Base-by-base conservation (phyloP, 2,329 filamentous ascomycete genomes). In the Alternaria solani region DNA sequence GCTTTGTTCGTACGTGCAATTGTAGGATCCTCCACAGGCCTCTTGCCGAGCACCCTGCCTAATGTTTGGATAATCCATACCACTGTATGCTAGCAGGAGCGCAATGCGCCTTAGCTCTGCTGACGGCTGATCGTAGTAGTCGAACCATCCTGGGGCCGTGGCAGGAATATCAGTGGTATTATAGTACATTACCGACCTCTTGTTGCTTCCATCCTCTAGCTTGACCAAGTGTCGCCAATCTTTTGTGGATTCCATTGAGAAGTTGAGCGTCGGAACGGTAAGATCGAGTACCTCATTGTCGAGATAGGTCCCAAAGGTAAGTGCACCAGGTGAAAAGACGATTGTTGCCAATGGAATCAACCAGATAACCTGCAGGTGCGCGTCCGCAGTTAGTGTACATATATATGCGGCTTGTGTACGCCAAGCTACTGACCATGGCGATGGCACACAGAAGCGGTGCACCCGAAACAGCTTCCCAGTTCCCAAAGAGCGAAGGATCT, bases 121-220 rank as follows among this genome's bases (percentile, higher is more conserved):
- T 18, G 74, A 76, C 2, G 75, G 75, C 53, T 75, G 70, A 32
- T 78, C 75, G 47, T 73, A 79, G 34, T 78, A 78, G 46, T 79
- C 76, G 34, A 76, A 78, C 64, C 68, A 76, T 0, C 69, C 70
- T 16, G 61, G 55, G 2, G 44, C 32, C 5, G 47, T 63, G 0
- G 52, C 68, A 4, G 61, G 32, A 1, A 63, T 53, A 48, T 75
- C 72, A 1, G 76, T 78, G 2, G 76, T 78, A 36, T 78, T 79
- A 57, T 70, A 76, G 52, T 67, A 78, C 61, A 75, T 70, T 7
- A 77, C 18, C 0, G 73, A 75, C 51, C 65, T 69, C 51, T 68
- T 74, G 28, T 65, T 69, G 7, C 61, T 65, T 6, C 70, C 69
- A 44, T 71, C 67, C 0, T 51, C 32, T 38, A 68, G 53, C 7